These are phyloP conservation scores for Amanita polypyramis DNA, from an alignment of 768 basidiomycete species.

Conservation along the genomic window DNA sequence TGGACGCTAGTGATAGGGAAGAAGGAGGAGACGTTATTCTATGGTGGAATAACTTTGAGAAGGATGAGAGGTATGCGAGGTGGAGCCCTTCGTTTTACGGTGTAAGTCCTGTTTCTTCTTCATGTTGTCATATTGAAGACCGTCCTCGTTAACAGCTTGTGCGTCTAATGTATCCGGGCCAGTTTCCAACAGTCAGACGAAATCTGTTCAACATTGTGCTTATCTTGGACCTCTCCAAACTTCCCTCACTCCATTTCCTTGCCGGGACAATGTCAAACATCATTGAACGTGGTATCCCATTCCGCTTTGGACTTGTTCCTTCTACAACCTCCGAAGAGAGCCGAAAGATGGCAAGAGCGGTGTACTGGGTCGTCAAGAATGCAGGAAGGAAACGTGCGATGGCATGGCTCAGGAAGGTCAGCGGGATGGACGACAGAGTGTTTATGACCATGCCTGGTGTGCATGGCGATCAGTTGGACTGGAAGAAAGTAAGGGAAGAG, in stretches of 20 bases:
- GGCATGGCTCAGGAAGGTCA: conserved; percentile 46
- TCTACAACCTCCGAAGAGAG: conserved; percentile 46
- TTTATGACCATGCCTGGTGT: background rate
- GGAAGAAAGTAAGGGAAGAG: background rate
- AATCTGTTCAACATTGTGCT: conserved; percentile 84
- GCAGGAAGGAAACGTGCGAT: conserved; percentile 58
- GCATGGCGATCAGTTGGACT: background rate
- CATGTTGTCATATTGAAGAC: background rate
- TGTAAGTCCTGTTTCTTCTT: conserved; percentile 24
- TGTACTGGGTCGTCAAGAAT: conserved; percentile 54
- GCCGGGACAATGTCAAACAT: conserved; percentile 54
- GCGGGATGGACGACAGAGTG: conserved; percentile 19
- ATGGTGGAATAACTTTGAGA: conserved; percentile 91
- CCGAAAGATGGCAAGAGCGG: conserved; percentile 58
- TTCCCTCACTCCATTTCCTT: conserved; percentile 50
- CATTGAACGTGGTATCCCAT: conserved; percentile 62
- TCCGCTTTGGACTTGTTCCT: conserved; percentile 84
- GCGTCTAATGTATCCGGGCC: conserved; percentile 70
- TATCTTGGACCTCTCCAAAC: conserved; percentile 67
- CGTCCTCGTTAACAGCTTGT: conserved; percentile 40
- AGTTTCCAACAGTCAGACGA: conserved; percentile 58
- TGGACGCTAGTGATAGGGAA: conserved; percentile 80
- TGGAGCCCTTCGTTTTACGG: conserved; percentile 41
- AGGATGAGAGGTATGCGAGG: conserved; percentile 52
- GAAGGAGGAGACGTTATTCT: conserved; percentile 69